Evolutionary conservation across 306 rosid genomes (phyloP).

Genomic region (Phaseolus lunatus): DNA sequence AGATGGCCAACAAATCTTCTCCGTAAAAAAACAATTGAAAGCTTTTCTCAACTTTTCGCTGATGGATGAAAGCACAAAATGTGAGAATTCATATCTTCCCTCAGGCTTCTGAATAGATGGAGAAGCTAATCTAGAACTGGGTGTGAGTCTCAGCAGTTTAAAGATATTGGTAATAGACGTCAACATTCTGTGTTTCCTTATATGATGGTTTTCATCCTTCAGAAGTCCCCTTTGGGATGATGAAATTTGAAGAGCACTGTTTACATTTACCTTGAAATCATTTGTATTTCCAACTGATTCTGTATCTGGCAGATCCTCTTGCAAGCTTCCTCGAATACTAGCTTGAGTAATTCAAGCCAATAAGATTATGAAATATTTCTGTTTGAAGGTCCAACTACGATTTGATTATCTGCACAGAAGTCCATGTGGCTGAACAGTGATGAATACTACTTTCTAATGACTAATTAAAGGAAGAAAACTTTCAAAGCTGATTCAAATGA

Average conservation of each 20-base stretch:
- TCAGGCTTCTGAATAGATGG: neutral
- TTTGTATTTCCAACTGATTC: slow-evolving; percentile 6
- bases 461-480: neutral
- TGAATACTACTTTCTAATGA: neutral
- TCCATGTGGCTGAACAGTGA: slow-evolving; percentile 3
- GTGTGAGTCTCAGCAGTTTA: slow-evolving; percentile 4
- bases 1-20: slow-evolving; percentile 51
- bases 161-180: neutral
- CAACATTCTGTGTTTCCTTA: slow-evolving; percentile 19
- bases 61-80: slow-evolving; percentile 37
- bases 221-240: slow-evolving; percentile 47
- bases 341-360: slow-evolving; percentile 45
- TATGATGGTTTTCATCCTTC: slow-evolving; percentile 36
- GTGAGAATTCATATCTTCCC: slow-evolving; percentile 38
- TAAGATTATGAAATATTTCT: slow-evolving; percentile 7
- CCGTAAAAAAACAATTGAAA: slow-evolving; percentile 26
- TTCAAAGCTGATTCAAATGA: neutral
- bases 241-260: slow-evolving; percentile 44
- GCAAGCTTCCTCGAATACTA: slow-evolving; percentile 28
- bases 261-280: slow-evolving; percentile 32
- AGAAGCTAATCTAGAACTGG: neutral
- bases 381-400: slow-evolving; percentile 30
- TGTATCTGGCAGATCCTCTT: slow-evolving; percentile 36
- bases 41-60: slow-evolving; percentile 18
- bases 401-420: slow-evolving; percentile 22